A percentile compares a stretch with the other conserved stretches of the same genome.
Conservation (phyloP, 83 land plant genomes). For the Picea abies region DNA sequence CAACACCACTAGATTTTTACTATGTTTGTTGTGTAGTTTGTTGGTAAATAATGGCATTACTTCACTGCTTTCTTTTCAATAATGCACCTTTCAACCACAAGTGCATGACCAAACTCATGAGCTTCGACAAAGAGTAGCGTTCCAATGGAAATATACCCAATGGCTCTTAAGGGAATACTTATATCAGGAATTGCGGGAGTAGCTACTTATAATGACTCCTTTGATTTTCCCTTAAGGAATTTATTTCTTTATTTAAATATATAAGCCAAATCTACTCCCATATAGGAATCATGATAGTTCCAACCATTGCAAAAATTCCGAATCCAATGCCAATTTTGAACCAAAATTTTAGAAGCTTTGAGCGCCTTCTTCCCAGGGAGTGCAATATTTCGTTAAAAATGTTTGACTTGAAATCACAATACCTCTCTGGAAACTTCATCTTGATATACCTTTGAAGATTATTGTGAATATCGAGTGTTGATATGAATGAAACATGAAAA, state of each 20-base stretch:
- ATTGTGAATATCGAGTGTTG: no score
- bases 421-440: not conserved
- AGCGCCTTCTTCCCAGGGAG: not conserved
- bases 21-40: no score
- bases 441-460: no score
- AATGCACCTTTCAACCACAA: no score
- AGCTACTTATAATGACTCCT: conserved; percentile 10
- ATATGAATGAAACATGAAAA: no score
- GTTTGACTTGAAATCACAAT: conserved; percentile 9
- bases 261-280: not conserved
- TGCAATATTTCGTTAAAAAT: not conserved
- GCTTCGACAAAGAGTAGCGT: conserved; percentile 2
- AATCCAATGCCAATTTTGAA: conserved; percentile 55
- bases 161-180: conserved; percentile 33
- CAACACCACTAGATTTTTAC: no score
- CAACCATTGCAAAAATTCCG: conserved; percentile 27
- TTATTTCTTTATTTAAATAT: not conserved
- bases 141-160: conserved; percentile 26
- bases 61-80: no score
- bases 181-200: conserved; percentile 13
- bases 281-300: conserved; percentile 25
- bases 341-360: conserved; percentile 41
- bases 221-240: not conserved
- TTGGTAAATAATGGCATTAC: no score
- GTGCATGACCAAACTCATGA: no score